phyloP scores from a whole-genome alignment of 1,284 basidiomycete genomes.

The Heliocybe sulcata region DNA sequence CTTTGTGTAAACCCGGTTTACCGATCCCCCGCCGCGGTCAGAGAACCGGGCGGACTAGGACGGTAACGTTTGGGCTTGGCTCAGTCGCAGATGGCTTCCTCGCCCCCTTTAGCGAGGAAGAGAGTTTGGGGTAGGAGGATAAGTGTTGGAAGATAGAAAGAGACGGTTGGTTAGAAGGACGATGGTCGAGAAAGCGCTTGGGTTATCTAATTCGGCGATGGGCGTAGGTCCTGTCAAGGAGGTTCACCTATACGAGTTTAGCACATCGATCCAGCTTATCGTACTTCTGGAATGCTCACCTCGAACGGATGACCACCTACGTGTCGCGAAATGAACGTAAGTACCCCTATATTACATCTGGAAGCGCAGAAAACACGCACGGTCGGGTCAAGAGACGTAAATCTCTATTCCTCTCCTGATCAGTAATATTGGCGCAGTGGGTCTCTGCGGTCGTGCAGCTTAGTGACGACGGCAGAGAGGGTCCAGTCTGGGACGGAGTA shows the following conservation, averaged over 20 bases:
- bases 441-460: conserved; percentile 30
- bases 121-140: conserved; percentile 35
- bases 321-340: conserved; percentile 6
- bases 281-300: conserved; percentile 34
- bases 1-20: conserved; percentile 28
- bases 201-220: conserved; percentile 10
- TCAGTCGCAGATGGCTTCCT: conserved; percentile 58
- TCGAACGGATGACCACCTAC: conserved; percentile 75
- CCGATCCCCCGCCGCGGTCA: conserved; percentile 60
- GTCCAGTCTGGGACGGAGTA: neutral
- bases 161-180: conserved; percentile 5
- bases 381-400: conserved; percentile 77
- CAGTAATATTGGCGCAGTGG: conserved; percentile 51
- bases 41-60: conserved; percentile 60
- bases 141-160: conserved; percentile 12
- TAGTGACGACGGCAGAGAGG: conserved; percentile 19
- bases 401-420: conserved; percentile 69
- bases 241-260: conserved; percentile 54
- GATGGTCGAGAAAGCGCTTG: conserved; percentile 13
- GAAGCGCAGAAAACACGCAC: conserved; percentile 35
- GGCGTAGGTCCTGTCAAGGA: conserved; percentile 51
- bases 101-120: conserved; percentile 63
- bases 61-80: conserved; percentile 41
- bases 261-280: conserved; percentile 1
- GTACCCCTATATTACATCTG: conserved; percentile 4